These are phyloP conservation scores for Ganoderma leucocontextum DNA, from an alignment of 1,284 basidiomycete genomes.

Conservation along the genomic window DNA sequence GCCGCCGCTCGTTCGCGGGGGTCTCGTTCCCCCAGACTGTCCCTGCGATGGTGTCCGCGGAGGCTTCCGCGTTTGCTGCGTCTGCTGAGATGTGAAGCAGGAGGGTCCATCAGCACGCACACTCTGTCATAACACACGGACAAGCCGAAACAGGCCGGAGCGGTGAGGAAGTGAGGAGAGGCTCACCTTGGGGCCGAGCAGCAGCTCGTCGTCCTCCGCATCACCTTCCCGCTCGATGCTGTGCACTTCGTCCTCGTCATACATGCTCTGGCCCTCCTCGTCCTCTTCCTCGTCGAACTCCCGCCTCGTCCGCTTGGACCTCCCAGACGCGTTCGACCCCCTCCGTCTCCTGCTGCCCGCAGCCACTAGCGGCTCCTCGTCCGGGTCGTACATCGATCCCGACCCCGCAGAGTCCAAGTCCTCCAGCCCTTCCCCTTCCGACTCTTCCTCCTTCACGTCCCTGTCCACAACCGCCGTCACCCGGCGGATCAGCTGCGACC, in stretches of 20 bases:
- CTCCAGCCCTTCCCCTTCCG: conserved; percentile 35
- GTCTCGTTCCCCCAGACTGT: conserved; percentile 3
- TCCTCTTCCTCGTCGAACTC: conserved; percentile 33
- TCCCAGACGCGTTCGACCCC: conserved; percentile 15
- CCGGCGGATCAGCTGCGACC: conserved; percentile 48
- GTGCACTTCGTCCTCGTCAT: conserved; percentile 34
- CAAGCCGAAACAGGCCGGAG: neutral
- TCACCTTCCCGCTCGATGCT: conserved; percentile 24
- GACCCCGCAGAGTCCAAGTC: conserved; percentile 31
- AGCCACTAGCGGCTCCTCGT: conserved; percentile 20
- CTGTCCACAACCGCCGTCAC: conserved; percentile 50
- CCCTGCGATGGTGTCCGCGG: conserved; percentile 6
- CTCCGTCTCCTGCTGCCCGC: conserved; percentile 14
- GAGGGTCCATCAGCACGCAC: neutral
- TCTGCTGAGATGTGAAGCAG: neutral
- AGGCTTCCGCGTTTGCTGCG: conserved; percentile 16
- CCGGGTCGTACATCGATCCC: conserved; percentile 35
- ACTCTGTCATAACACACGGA: neutral
- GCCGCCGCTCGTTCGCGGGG: conserved; percentile 13
- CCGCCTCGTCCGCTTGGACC: conserved; percentile 13
- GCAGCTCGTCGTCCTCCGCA: conserved; percentile 26
- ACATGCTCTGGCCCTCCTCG: conserved; percentile 25
- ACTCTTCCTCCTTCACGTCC: conserved; percentile 53
- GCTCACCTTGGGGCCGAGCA: conserved; percentile 28
- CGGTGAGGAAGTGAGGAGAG: neutral